Evolutionary conservation across 1,284 basidiomycete genomes (phyloP).

Genomic region (Pseudozyma hubeiensis): DNA sequence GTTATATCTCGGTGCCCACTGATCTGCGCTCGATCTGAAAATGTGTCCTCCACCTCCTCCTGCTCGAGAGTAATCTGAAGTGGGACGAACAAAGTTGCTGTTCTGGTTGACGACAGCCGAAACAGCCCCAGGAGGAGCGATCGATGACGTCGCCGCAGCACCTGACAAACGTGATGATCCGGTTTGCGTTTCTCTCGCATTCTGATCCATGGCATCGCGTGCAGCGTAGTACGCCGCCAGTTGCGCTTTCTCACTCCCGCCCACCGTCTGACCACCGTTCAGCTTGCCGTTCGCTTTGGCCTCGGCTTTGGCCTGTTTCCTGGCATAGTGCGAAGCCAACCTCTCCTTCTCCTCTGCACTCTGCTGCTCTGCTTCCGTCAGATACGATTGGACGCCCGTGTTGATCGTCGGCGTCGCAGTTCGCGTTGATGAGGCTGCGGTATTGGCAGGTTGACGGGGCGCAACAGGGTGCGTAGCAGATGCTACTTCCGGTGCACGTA

Average conservation of each 20-base stretch:
- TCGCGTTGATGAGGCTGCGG: slow-evolving; percentile 17
- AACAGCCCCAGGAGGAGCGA: background rate
- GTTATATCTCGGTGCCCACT: slow-evolving; percentile 29
- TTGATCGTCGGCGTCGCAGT: background rate
- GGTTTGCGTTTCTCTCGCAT: slow-evolving; percentile 1
- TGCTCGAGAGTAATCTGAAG: too few species aligned
- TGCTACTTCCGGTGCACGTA: slow-evolving; percentile 34
- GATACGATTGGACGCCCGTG: slow-evolving; percentile 22
- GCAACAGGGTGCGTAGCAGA: slow-evolving; percentile 42
- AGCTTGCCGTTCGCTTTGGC: slow-evolving; percentile 25
- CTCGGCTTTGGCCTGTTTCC: slow-evolving; percentile 36
- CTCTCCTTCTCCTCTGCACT: slow-evolving; percentile 43
- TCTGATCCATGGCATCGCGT: slow-evolving; percentile 32
- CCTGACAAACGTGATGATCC: background rate
- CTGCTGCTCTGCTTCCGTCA: slow-evolving; percentile 47
- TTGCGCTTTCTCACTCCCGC: slow-evolving; percentile 44
- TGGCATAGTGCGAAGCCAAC: slow-evolving; percentile 45
- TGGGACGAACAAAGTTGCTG: too few species aligned
- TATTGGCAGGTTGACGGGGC: slow-evolving; percentile 39
- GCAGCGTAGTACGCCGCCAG: slow-evolving; percentile 50
- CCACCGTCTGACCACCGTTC: background rate
- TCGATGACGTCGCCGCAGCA: background rate
- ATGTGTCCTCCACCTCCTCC: too few species aligned
- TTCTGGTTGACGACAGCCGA: too few species aligned
- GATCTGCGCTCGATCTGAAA: slow-evolving; percentile 1